A percentile compares a stretch with the other conserved stretches of the same genome.
Conservation (phyloP, 441 rosid genomes). For the Monsonia emarginata region DNA sequence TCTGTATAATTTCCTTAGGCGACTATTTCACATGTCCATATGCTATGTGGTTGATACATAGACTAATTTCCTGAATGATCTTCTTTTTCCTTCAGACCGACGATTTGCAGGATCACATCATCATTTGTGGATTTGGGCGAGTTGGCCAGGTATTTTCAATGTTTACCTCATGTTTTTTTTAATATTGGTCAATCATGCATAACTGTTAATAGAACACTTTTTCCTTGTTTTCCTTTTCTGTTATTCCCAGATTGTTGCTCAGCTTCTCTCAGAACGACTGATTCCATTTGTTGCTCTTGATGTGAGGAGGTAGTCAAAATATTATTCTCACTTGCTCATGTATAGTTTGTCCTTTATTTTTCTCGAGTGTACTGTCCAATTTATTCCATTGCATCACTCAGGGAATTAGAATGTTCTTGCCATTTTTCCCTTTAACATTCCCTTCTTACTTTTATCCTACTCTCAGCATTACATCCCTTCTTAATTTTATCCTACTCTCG, state of each 20-base stretch:
- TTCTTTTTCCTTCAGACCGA: constrained; percentile 52
- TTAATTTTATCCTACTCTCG: no score
- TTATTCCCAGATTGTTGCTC: constrained; percentile 77
- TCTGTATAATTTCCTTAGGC: background rate
- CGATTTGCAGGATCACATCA: constrained; percentile 92
- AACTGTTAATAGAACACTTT: background rate
- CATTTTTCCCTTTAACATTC: no score
- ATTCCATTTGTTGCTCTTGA: constrained; percentile 98
- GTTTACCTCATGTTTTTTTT: constrained; percentile 8
- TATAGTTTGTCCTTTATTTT: constrained; percentile 9
- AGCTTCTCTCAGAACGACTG: constrained; percentile 91
- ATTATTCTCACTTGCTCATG: background rate
- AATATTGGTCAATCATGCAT: constrained; percentile 3
- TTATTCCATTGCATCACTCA: background rate
- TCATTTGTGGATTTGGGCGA: constrained; percentile 94
- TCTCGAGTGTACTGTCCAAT: background rate
- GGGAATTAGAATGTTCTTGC: background rate
- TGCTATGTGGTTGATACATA: background rate
- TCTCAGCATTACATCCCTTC: no score
- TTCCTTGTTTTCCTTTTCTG: background rate
- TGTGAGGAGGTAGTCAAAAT: constrained; percentile 61
- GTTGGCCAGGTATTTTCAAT: constrained; percentile 72
- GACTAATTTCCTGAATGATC: background rate
- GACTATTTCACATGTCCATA: background rate
- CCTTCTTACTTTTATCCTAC: no score